Evolutionary conservation across 1,284 basidiomycete species (phyloP).

Genomic region (Phlebopus sp.): DNA sequence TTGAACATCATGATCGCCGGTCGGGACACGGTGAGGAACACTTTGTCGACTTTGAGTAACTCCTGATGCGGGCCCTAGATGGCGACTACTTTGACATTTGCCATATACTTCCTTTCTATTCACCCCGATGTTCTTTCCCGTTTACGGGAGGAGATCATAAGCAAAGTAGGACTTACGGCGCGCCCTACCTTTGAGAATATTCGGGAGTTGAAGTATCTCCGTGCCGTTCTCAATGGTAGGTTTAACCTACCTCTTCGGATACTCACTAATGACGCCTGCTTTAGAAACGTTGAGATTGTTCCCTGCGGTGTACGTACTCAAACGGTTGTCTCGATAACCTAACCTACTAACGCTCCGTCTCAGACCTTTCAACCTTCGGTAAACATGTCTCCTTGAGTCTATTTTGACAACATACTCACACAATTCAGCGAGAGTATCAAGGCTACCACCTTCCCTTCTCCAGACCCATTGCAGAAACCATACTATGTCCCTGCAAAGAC

Average conservation of each 20-base stretch:
- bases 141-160: constrained; percentile 47
- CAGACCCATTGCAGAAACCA: constrained; percentile 17
- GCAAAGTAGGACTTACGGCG: constrained; percentile 36
- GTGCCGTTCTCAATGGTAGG: constrained; percentile 49
- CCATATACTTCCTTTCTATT: constrained; percentile 48
- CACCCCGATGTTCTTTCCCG: constrained; percentile 43
- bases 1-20: constrained; percentile 46
- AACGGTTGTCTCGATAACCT: neutral
- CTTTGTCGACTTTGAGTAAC: neutral
- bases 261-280: neutral
- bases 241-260: neutral
- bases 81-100: constrained; percentile 45
- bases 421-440: constrained; percentile 36
- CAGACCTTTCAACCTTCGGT: constrained; percentile 30
- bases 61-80: constrained; percentile 31
- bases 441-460: constrained; percentile 41
- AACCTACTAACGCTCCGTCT: neutral
- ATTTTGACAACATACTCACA: constrained; percentile 2
- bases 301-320: constrained; percentile 48
- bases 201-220: constrained; percentile 47
- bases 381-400: neutral
- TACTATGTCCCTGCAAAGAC: constrained; percentile 38
- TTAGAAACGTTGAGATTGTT: constrained; percentile 56
- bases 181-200: constrained; percentile 46
- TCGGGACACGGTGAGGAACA: constrained; percentile 41